Percentiles rank a stretch among this genome's conserved stretches.
Evolutionary conservation across 1,284 basidiomycete species (phyloP).

Genomic region (Rhodotorula glutinis): DNA sequence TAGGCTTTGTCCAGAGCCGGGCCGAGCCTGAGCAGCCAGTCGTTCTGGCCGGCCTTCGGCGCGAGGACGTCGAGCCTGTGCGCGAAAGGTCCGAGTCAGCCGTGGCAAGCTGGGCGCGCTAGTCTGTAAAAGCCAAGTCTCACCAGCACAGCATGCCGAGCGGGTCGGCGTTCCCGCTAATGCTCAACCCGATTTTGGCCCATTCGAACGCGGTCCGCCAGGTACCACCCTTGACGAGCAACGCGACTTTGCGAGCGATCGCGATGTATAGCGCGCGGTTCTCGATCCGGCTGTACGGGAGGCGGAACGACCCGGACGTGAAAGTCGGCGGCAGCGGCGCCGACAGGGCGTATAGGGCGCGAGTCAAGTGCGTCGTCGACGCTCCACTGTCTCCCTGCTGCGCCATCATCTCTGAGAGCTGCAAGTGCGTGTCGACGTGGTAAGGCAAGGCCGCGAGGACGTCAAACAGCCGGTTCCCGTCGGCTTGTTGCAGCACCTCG

Average conservation of each 20-base stretch:
- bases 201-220: constrained; percentile 85
- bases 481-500: constrained; percentile 50
- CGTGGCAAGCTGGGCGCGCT: neutral
- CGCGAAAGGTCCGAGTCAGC: neutral
- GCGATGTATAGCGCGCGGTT: constrained; percentile 76
- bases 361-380: constrained; percentile 77
- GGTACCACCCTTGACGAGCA: constrained; percentile 74
- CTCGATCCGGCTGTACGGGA: constrained; percentile 81
- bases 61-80: constrained; percentile 64
- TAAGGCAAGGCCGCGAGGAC: constrained; percentile 58
- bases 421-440: constrained; percentile 86
- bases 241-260: constrained; percentile 38
- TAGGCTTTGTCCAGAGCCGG: constrained; percentile 29
- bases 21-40: constrained; percentile 73
- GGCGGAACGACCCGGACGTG: constrained; percentile 68
- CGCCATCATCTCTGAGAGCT: constrained; percentile 59
- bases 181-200: constrained; percentile 57
- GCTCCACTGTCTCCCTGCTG: constrained; percentile 43
- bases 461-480: constrained; percentile 53
- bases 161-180: constrained; percentile 30
- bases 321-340: constrained; percentile 80
- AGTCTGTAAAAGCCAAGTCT: neutral
- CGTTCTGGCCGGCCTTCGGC: constrained; percentile 69
- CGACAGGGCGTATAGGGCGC: constrained; percentile 81
- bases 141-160: constrained; percentile 50